These are phyloP conservation scores for Hymenoscyphus scutula DNA, from an alignment of 2,329 filamentous ascomycete genomes.

Conservation along the genomic window DNA sequence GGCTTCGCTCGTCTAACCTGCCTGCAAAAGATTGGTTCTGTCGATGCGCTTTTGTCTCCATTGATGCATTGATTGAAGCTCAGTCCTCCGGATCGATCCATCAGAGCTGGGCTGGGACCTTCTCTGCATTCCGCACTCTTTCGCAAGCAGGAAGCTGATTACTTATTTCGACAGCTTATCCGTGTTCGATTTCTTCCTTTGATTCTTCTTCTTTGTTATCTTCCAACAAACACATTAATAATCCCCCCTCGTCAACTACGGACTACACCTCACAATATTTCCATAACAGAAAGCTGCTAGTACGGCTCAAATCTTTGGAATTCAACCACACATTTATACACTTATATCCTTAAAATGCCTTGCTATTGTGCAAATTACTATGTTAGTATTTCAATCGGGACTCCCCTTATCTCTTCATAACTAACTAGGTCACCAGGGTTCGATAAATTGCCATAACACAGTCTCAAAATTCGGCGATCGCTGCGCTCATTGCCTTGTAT, in stretches of 20 bases:
- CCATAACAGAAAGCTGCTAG: neutral
- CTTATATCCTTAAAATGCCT: conserved; percentile 28
- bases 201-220: neutral
- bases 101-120: neutral
- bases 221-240: neutral
- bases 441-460: conserved; percentile 40
- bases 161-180: conserved; percentile 1
- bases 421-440: conserved; percentile 30
- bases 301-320: neutral
- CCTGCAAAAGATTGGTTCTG: neutral
- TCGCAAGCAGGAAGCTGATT: neutral
- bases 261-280: neutral
- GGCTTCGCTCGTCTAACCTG: neutral
- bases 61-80: neutral
- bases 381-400: conserved; percentile 26
- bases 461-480: conserved; percentile 40
- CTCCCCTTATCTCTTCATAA: conserved; percentile 12
- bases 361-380: conserved; percentile 43
- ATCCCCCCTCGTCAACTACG: too few species aligned
- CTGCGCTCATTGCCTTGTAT: conserved; percentile 38
- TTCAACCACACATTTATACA: neutral
- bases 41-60: too few species aligned
- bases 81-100: neutral
- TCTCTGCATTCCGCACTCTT: neutral
- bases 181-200: neutral